phyloP scores from a whole-genome alignment of 1,284 basidiomycete species.

The Singerocomus inundabilis region DNA sequence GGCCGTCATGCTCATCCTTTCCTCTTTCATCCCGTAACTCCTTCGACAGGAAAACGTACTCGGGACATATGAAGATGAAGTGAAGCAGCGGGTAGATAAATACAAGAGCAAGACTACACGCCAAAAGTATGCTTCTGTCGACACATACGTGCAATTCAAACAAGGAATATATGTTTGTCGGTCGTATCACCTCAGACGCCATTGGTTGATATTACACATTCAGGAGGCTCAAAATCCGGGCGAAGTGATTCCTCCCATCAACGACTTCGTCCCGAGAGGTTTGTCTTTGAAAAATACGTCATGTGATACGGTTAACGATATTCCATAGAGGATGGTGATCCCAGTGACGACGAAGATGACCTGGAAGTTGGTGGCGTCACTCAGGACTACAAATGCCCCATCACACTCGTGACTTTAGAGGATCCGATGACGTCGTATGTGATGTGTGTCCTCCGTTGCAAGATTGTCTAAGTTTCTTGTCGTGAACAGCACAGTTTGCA shows the following conservation, averaged over 20 bases:
- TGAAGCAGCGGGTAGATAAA: conserved; percentile 42
- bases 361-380: conserved; percentile 79
- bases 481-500: conserved; percentile 54
- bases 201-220: conserved; percentile 3
- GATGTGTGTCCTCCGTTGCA: background rate
- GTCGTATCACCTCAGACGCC: background rate
- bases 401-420: conserved; percentile 61
- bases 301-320: background rate
- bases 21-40: background rate
- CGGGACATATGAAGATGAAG: conserved; percentile 44
- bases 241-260: conserved; percentile 72
- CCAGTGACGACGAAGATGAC: conserved; percentile 76
- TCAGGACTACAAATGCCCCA: conserved; percentile 78
- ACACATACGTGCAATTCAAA: conserved; percentile 64
- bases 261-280: conserved; percentile 71
- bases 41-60: conserved; percentile 45
- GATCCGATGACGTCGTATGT: conserved; percentile 77
- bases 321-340: conserved; percentile 65
- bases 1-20: conserved; percentile 19
- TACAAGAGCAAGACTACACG: conserved; percentile 63
- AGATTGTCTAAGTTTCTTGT: conserved; percentile 5
- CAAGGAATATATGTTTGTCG: conserved; percentile 63
- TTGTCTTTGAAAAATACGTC: conserved; percentile 9
- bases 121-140: conserved; percentile 69
- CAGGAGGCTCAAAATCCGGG: conserved; percentile 71